Conservation (phyloP, 495 filamentous ascomycete genomes). For the Podospora pseudopauciseta region DNA sequence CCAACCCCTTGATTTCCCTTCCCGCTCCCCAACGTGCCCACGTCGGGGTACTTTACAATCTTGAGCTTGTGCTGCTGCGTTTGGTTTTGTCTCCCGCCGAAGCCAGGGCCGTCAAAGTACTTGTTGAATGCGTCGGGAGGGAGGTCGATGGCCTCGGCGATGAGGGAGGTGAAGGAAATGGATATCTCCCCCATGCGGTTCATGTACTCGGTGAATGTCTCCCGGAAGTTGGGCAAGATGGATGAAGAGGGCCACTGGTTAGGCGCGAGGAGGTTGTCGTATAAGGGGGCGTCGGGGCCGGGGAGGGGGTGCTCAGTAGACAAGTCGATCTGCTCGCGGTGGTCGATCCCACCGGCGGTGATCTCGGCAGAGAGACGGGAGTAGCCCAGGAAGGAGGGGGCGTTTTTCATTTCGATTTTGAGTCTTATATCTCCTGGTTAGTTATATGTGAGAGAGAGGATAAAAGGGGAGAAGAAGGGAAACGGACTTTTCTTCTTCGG, state of each 20-base stretch:
- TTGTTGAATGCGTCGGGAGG: conserved; percentile 67
- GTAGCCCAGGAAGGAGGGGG: conserved; percentile 61
- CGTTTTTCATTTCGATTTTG: conserved; percentile 87
- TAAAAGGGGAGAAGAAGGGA: not conserved
- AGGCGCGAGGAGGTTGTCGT: conserved; percentile 76
- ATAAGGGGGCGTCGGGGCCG: conserved; percentile 59
- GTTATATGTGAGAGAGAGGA: not conserved
- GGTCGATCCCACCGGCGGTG: conserved; percentile 57
- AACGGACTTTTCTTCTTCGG: conserved; percentile 67
- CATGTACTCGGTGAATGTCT: conserved; percentile 71
- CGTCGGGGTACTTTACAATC: conserved; percentile 82
- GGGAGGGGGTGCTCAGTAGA: conserved; percentile 71
- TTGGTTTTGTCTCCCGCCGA: conserved; percentile 14
- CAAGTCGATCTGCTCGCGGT: conserved; percentile 90
- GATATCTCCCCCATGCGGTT: conserved; percentile 64
- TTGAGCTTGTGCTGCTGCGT: conserved; percentile 88
- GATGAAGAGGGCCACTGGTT: conserved; percentile 82
- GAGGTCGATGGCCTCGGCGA: conserved; percentile 83
- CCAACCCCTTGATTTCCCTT: conserved; percentile 71
- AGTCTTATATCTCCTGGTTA: conserved; percentile 43
- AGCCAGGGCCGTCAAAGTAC: conserved; percentile 67
- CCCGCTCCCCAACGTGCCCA: conserved; percentile 47
- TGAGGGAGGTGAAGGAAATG: conserved; percentile 73
- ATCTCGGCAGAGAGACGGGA: conserved; percentile 60
- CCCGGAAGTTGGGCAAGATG: conserved; percentile 67